Base-by-base conservation (phyloP, 768 basidiomycete genomes). In the Leucosporidium yakuticum region DNA sequence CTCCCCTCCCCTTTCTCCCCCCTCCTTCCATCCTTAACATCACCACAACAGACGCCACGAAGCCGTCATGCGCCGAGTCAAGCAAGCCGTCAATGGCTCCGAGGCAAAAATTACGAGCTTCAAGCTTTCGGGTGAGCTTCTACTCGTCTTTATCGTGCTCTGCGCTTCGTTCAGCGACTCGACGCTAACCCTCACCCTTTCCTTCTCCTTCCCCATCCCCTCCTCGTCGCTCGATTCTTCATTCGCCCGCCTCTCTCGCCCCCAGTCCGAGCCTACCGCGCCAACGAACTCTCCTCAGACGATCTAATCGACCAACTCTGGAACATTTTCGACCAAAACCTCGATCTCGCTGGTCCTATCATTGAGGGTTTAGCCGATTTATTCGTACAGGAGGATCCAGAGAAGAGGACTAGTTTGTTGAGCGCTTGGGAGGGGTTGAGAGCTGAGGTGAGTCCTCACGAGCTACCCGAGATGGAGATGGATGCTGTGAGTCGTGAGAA, bases 241-340 rank as follows among this genome's bases (percentile, higher is more conserved):
- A 8, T 44, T 15, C 17, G 8, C 14, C 39, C 39, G 11, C 39
- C 39, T 44, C 39, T 8, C 39, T 44, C 39, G 8, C 85, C 74
- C 84, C 89, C 91, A 32, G 84, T 90, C 44, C 87, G 90, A 15
- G 85, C 88, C 34, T 99, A 88, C 79, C 84, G 85, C 31, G 78
- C 83, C 3, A 86, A 86, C 51, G 94, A 99, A 77, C 85, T 86
- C 14, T 85, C 84, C 50, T 89, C 92, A 4, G 83, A 86, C 5
- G 95, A 95, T 78, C 82, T 97, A 69, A 87, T 97, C 60, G 87
- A 87, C 50, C 94, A 90, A 0, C 81, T 94, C n/a, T 95, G 87
- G 87, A 89, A 87, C 76, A 83, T 88, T 47, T 79, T 89, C 17
- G 86, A 87, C 64, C 78, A 82, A 21, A 80, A 86, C 69, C 77